Base-by-base conservation (phyloP, 2,329 filamentous ascomycete species). In the Trichoderma breve region DNA sequence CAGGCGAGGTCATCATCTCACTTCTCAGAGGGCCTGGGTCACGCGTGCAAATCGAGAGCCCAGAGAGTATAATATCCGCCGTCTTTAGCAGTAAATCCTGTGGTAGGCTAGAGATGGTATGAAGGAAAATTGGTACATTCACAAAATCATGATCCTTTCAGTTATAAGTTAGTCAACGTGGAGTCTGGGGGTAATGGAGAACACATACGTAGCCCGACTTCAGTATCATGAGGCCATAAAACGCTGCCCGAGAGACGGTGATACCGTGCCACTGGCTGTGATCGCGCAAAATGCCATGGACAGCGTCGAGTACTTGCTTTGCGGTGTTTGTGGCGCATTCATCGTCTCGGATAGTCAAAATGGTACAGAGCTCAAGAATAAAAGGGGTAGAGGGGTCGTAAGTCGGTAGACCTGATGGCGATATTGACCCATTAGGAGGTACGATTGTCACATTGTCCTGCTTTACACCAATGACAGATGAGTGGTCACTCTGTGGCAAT, bases 1-100 rank as follows among this genome's bases (percentile, higher is more conserved):
- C 96, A 0, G 96, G 96, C 21, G 95, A 98, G 15, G 93, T 95
- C 82, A 97, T 97, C 76, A 98, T 93, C 82, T 98, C 95, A 76
- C 93, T 97, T 71, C 93, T 90, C 32, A 99, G 84, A 14, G 92
- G 90, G 30, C 91, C 90, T 0, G 93, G 90, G 73, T 92, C 89
- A 66, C 92, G 90, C 75, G 97, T 93, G 77, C 95, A 98, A 58
- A 91, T 86, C 58, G 91, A 89, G 30, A 99, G 84, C 0, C 95
- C 95, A 76, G 92, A 91, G 21, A 97, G 85, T 1, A 97, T 89
- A 5, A 93, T 88, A 36, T 90, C 85, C 0, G 94, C 92, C 18
- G 93, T 92, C 79, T 92, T 92, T 68, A 92, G 90, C 24, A 98
- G 85, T 0, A 91, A 85, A 36, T 93, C 90, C 77, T 94, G 90